Base-by-base conservation (phyloP, 192 early-diverging fungal genomes). In the Nowakowskiella sp. region DNA sequence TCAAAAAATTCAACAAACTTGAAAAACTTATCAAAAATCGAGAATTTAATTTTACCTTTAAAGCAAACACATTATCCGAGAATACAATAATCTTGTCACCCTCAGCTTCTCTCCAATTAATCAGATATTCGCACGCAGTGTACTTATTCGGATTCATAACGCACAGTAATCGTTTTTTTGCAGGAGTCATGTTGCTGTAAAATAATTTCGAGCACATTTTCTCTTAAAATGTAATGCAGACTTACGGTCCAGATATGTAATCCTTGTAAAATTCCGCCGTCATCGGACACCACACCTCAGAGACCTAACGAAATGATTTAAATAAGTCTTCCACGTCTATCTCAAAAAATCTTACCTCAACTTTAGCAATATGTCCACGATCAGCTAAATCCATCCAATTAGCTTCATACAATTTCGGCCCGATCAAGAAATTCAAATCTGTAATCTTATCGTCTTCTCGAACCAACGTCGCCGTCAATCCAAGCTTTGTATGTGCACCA, bases 1-100 rank as follows among this genome's bases (percentile, higher is more conserved):
- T 46, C 9, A 9, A 3, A 24, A 26, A 47, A 29, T 47, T 47
- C 7, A 21, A 32, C 31, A 30, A 8, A 54, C 31, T 26, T 10
- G 21, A 54, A 6, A 53, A 42, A 4, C 42, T 31, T 13, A 50
- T 5, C 52, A 53, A 16, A 4, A 26, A 8, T 44, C 50, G 47
- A 44, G 6, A 47, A 6, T 44, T 6, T 47, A 21, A 21, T 43
- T 51, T 49, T 64, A 82, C 83, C 16, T 80, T 70, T 3, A 99
- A 64, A 0, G 94, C 91, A 79, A 79, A 91, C 10, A 99, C 91
- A 67, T 96, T 96, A 68, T 99, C 96, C n/a, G 90, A 88, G 73
- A 99, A 97, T 23, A 97, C 93, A 68, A 99, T 96, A 56, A 94
- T 95, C 71, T 97, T 99, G 71, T 99, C 96, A 29, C 91, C 91